Conservation (phyloP, 345 rosid species). For the Alliaria petiolata region DNA sequence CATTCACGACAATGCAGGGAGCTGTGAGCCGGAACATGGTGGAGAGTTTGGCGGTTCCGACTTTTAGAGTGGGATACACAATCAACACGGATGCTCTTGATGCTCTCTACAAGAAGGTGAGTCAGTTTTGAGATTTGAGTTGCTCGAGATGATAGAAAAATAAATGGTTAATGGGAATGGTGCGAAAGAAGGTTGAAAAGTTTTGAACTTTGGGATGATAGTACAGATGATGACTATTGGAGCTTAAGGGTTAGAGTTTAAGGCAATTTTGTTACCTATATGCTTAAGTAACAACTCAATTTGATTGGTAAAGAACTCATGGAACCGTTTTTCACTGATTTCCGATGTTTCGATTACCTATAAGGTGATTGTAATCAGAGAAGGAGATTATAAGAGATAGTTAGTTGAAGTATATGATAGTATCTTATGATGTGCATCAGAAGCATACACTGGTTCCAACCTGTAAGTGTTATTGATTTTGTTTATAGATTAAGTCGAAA, state of each 20-base stretch:
- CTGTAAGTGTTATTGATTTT: not conserved
- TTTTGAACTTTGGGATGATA: not conserved
- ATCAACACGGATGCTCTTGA: conserved; percentile 81
- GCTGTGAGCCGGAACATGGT: conserved; percentile 86
- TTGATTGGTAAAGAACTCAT: not conserved
- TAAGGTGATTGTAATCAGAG: not conserved
- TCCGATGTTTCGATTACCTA: not conserved
- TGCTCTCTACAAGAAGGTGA: conserved; percentile 85
- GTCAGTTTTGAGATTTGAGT: not conserved
- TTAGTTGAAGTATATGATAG: not conserved
- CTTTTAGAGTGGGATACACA: conserved; percentile 86
- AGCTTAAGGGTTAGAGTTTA: not conserved
- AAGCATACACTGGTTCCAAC: not conserved
- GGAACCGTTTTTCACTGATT: not conserved
- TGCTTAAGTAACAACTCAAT: not conserved
- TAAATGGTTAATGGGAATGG: not conserved
- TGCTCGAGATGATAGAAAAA: not conserved
- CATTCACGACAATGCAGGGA: conserved; percentile 86
- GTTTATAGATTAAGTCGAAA: conserved; percentile 81
- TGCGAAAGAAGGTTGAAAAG: not conserved
- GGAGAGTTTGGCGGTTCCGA: conserved; percentile 80
- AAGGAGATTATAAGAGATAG: not conserved
- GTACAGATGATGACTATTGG: not conserved
- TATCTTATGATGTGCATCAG: not conserved
- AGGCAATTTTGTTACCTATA: not conserved